phyloP scores from a whole-genome alignment of 805 yeast genomes.

The Tetrapisispora arboricola region DNA sequence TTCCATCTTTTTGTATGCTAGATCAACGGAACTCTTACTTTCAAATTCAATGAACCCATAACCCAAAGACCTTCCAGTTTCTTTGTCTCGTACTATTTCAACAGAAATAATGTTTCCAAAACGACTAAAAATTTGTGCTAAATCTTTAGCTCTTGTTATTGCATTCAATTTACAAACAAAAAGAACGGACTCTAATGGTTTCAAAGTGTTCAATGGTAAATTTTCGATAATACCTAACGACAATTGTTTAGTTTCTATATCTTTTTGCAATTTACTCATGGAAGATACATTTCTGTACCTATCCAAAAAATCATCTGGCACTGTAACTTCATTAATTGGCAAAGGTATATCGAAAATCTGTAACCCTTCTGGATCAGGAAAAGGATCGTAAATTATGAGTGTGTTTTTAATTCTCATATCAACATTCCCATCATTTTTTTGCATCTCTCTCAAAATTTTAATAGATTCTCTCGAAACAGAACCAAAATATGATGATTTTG shows the following conservation, averaged over 20 bases:
- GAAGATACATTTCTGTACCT: background rate
- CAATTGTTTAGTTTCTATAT: conserved; percentile 1
- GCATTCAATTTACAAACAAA: conserved; percentile 3
- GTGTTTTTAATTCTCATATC: conserved; percentile 1
- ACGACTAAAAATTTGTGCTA: conserved; percentile 2
- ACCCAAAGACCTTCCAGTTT: conserved; percentile 2
- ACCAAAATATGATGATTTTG: background rate
- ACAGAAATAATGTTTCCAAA: conserved; percentile 1
- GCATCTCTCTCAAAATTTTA: background rate
- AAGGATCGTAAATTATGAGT: conserved; percentile 1
- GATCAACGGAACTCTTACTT: background rate
- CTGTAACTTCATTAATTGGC: background rate
- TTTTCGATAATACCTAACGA: conserved; percentile 3
- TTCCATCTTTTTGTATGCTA: conserved; percentile 4
- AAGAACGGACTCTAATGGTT: conserved; percentile 2
- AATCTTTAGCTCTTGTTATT: conserved; percentile 2
- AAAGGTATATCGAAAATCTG: background rate
- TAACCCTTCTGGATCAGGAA: conserved; percentile 3
- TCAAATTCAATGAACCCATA: conserved; percentile 4
- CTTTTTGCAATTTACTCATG: background rate
- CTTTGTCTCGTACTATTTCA: conserved; percentile 1
- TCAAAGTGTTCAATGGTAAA: background rate
- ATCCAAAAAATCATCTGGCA: background rate
- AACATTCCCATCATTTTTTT: background rate
- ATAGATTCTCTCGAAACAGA: background rate